Evolutionary conservation across 306 rosid species (phyloP).

Genomic region (Senna siamea): DNA sequence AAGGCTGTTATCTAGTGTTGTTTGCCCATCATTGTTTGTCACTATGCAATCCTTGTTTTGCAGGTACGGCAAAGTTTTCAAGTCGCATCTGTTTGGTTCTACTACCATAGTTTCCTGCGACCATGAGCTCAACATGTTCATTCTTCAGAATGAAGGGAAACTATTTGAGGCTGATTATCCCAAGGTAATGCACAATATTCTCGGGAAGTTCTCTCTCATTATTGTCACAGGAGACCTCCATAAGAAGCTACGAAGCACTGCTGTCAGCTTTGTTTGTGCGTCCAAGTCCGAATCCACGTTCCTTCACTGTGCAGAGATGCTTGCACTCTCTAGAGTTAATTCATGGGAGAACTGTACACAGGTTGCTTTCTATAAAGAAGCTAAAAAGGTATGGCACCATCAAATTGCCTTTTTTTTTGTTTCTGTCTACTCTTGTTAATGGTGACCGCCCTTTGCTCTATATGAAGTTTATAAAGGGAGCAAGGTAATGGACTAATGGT

Average conservation of each 20-base stretch:
- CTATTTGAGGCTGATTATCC: constrained; percentile 74
- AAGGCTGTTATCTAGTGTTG: not conserved
- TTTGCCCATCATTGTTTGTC: not conserved
- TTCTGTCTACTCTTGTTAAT: too few species aligned
- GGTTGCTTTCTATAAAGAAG: constrained; percentile 63
- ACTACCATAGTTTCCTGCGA: constrained; percentile 82
- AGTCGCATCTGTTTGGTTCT: constrained; percentile 71
- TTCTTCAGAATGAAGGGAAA: constrained; percentile 83
- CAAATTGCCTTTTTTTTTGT: not conserved
- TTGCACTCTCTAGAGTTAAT: constrained; percentile 52
- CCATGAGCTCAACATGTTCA: constrained; percentile 64
- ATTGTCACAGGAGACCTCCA: constrained; percentile 60
- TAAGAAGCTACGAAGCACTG: constrained; percentile 62
- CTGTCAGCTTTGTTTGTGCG: constrained; percentile 51
- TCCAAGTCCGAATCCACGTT: constrained; percentile 57
- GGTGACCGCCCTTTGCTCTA: too few species aligned
- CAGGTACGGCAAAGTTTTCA: constrained; percentile 84
- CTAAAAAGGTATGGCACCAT: constrained; percentile 57
- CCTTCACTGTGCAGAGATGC: constrained; percentile 52
- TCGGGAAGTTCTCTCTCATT: constrained; percentile 61
- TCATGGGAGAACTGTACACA: constrained; percentile 57
- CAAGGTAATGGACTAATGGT: not conserved
- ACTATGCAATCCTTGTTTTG: constrained; percentile 30
- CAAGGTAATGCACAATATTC: constrained; percentile 66
- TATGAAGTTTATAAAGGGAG: not conserved